Percentiles rank a stretch among this genome's conserved stretches.
Conservation (phyloP, 1,284 basidiomycete genomes). For the Mycosarcoma maydis region DNA sequence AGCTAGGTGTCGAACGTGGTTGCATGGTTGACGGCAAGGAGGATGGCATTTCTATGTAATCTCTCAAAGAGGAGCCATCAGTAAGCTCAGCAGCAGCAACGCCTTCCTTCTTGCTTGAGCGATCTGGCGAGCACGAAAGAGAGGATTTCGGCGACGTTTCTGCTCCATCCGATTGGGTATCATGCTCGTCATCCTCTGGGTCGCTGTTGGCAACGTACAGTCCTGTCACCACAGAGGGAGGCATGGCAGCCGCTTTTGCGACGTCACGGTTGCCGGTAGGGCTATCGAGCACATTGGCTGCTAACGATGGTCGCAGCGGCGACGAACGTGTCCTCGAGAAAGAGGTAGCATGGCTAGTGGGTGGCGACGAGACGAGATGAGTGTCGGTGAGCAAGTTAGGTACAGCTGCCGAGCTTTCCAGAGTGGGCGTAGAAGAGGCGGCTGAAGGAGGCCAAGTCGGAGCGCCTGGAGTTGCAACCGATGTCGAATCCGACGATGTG, state of each 20-base stretch:
- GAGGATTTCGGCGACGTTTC: neutral
- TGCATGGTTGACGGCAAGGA: constrained; percentile 4
- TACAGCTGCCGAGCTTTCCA: constrained; percentile 22
- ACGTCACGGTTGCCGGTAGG: neutral
- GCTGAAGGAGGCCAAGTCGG: constrained; percentile 29
- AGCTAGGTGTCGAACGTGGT: constrained; percentile 3
- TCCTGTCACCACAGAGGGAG: no score
- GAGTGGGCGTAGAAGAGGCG: constrained; percentile 14
- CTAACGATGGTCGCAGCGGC: constrained; percentile 14
- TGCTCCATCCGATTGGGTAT: neutral
- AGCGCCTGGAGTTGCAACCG: constrained; percentile 2
- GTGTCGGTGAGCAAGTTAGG: constrained; percentile 25
- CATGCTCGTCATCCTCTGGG: constrained; percentile 15
- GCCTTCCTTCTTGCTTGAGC: neutral
- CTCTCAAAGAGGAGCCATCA: neutral
- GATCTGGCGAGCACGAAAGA: neutral
- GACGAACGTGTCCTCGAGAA: constrained; percentile 11
- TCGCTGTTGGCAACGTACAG: constrained; percentile 25
- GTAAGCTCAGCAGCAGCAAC: neutral
- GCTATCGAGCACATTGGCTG: constrained; percentile 5
- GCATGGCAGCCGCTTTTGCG: no score
- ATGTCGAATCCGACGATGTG: neutral
- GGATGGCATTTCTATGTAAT: constrained; percentile 27
- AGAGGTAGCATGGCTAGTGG: constrained; percentile 25
- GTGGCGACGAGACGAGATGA: constrained; percentile 29